A percentile compares a stretch with the other conserved stretches of the same genome.
phyloP scores from a whole-genome alignment of 2,329 filamentous ascomycete species.

The Mycocentrospora acerina region DNA sequence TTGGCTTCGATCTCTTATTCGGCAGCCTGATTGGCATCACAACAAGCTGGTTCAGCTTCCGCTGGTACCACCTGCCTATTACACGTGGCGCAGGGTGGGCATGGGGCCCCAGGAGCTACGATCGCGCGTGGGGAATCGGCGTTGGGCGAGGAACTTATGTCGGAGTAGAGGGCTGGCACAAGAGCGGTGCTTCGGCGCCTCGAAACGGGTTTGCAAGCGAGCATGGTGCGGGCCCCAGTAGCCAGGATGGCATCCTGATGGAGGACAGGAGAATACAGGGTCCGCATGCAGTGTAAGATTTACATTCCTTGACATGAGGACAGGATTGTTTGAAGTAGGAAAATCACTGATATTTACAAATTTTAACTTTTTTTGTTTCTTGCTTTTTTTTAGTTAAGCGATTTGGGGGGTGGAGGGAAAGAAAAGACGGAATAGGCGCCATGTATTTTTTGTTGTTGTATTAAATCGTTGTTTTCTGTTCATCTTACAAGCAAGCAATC shows the following conservation, averaged over 20 bases:
- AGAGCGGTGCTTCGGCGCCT: constrained; percentile 11
- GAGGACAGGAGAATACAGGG: too few relatives aligned
- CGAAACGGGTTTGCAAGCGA: constrained; percentile 3
- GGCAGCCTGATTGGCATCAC: constrained; percentile 77
- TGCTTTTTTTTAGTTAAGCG: too few relatives aligned
- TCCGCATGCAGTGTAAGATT: too few relatives aligned
- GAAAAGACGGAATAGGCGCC: too few relatives aligned
- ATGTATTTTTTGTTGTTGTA: too few relatives aligned
- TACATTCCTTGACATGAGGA: too few relatives aligned
- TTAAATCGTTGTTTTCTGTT: too few relatives aligned
- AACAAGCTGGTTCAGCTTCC: constrained; percentile 73
- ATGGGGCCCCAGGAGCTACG: constrained; percentile 75
- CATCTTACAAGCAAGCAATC: too few relatives aligned
- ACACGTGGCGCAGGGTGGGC: constrained; percentile 80
- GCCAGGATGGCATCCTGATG: constrained; percentile 7
- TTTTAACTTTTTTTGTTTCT: too few relatives aligned
- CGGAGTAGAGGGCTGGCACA: constrained; percentile 49
- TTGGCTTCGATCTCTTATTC: constrained; percentile 88
- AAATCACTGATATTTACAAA: too few relatives aligned
- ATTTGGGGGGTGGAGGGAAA: too few relatives aligned
- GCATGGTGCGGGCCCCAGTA: constrained; percentile 6
- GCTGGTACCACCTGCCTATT: constrained; percentile 83
- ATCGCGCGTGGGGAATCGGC: constrained; percentile 77
- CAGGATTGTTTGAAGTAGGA: too few relatives aligned
- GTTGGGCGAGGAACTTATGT: constrained; percentile 57